These are phyloP conservation scores for Penicillium digitatum DNA, from an alignment of 2,329 filamentous ascomycete genomes.

Conservation along the genomic window DNA sequence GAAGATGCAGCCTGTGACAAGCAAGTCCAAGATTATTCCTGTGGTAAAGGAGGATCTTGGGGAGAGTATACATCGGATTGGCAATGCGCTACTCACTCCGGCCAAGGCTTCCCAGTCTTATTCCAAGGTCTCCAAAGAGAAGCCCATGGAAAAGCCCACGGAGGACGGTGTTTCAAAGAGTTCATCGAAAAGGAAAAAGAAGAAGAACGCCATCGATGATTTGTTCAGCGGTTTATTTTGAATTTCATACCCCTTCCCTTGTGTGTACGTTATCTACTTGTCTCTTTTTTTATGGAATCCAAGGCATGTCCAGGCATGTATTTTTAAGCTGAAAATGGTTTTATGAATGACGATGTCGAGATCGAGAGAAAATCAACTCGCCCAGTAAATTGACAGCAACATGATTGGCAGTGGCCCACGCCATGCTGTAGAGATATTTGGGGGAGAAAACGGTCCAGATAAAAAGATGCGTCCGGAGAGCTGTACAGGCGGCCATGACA, in stretches of 20 bases:
- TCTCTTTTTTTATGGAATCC: not conserved
- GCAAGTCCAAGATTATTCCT: not conserved
- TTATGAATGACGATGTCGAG: not conserved
- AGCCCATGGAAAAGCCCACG: not conserved
- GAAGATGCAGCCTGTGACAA: constrained; percentile 3
- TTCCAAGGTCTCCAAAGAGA: not conserved
- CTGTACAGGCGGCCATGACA: constrained; percentile 85
- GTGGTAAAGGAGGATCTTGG: constrained; percentile 23
- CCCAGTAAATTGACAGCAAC: constrained; percentile 65
- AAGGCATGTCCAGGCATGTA: not conserved
- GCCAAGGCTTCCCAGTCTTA: not conserved
- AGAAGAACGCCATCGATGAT: constrained; percentile 66
- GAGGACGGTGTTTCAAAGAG: constrained; percentile 1
- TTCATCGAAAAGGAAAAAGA: constrained; percentile 48
- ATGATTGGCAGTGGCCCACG: constrained; percentile 83
- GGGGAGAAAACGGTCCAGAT: constrained; percentile 99
- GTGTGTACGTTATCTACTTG: not conserved
- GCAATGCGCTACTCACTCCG: not conserved
- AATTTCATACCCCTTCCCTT: constrained; percentile 10
- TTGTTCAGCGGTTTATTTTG: constrained; percentile 61
- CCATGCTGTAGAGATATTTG: constrained; percentile 89
- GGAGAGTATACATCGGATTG: constrained; percentile 23
- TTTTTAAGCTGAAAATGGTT: not conserved
- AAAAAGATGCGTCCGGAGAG: constrained; percentile 82
- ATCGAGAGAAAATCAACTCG: constrained; percentile 30